phyloP scores from a whole-genome alignment of 2,329 filamentous ascomycete species.

The Aspergillus sojae region DNA sequence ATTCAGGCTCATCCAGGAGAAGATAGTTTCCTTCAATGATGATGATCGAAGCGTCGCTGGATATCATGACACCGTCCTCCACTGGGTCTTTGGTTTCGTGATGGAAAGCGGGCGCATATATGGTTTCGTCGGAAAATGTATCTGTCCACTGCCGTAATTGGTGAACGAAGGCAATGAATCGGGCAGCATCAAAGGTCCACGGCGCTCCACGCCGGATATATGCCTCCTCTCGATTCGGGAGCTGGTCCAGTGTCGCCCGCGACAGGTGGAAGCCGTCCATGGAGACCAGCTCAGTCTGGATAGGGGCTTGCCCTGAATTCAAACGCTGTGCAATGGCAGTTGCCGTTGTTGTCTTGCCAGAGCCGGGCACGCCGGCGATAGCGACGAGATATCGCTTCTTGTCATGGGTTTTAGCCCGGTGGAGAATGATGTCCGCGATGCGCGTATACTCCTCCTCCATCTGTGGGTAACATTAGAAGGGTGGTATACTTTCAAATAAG shows the following conservation, averaged over 20 bases:
- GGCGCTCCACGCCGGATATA: conserved; percentile 40
- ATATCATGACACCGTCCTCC: conserved; percentile 30
- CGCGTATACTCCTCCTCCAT: conserved; percentile 28
- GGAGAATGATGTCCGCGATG: conserved; percentile 22
- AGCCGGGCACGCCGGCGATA: conserved; percentile 37
- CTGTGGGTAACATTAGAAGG: conserved; percentile 7
- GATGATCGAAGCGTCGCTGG: conserved; percentile 22
- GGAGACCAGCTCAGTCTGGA: conserved; percentile 28
- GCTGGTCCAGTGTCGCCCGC: conserved; percentile 29
- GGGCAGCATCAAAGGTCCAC: conserved; percentile 40
- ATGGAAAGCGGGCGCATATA: conserved; percentile 37
- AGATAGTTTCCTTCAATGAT: conserved; percentile 32
- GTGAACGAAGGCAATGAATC: conserved; percentile 32
- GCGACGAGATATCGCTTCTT: conserved; percentile 27
- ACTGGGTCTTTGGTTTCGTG: conserved; percentile 41
- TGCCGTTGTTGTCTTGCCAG: conserved; percentile 40
- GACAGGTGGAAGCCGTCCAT: conserved; percentile 45
- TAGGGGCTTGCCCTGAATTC: conserved; percentile 16
- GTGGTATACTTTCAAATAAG: not conserved
- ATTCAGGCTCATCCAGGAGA: conserved; percentile 28
- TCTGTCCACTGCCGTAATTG: conserved; percentile 30
- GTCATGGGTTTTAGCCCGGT: conserved; percentile 18
- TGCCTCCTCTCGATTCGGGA: conserved; percentile 38
- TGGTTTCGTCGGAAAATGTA: conserved; percentile 17
- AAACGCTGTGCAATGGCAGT: conserved; percentile 29